Evolutionary conservation across 179 eudicot genomes (phyloP).

Genomic region (Pouteria campechiana): DNA sequence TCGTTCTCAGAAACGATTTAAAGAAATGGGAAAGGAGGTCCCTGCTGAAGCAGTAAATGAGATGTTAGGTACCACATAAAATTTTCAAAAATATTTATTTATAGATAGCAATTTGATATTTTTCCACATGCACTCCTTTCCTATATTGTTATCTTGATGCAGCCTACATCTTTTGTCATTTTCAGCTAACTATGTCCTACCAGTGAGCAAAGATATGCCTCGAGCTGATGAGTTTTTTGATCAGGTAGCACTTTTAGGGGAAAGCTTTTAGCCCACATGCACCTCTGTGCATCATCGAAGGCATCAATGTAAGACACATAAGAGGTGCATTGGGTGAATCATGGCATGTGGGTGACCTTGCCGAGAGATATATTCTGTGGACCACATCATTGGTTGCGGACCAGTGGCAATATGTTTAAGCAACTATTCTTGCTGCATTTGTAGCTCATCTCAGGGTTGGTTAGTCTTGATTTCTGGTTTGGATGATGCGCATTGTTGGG

Average conservation of each 20-base stretch:
- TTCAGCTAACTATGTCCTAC: slow-evolving; percentile 55
- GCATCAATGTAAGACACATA: too few species aligned
- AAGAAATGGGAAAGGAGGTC: slow-evolving; percentile 57
- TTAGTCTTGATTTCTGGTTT: too few species aligned
- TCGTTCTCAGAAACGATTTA: slow-evolving; percentile 40
- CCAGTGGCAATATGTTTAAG: too few species aligned
- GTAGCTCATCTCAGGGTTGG: too few species aligned
- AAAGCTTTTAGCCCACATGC: too few species aligned
- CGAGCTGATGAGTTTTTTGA: slow-evolving; percentile 54
- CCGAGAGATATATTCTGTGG: too few species aligned
- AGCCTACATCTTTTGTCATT: neutral
- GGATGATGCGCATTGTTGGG: too few species aligned
- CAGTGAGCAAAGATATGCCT: slow-evolving; percentile 53
- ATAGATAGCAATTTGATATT: neutral
- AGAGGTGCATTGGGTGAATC: too few species aligned
- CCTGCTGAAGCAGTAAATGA: slow-evolving; percentile 43
- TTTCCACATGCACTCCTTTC: neutral
- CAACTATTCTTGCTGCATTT: too few species aligned
- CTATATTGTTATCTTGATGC: neutral
- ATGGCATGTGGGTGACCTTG: too few species aligned
- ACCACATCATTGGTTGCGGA: too few species aligned
- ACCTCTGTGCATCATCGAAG: too few species aligned
- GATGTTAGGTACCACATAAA: slow-evolving; percentile 47
- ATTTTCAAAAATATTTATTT: neutral
- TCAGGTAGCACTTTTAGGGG: slow-evolving; percentile 20